Percentiles rank a stretch among this genome's conserved stretches.
Conservation (phyloP, 129 eudicot genomes). For the Ambrosia trifida region DNA sequence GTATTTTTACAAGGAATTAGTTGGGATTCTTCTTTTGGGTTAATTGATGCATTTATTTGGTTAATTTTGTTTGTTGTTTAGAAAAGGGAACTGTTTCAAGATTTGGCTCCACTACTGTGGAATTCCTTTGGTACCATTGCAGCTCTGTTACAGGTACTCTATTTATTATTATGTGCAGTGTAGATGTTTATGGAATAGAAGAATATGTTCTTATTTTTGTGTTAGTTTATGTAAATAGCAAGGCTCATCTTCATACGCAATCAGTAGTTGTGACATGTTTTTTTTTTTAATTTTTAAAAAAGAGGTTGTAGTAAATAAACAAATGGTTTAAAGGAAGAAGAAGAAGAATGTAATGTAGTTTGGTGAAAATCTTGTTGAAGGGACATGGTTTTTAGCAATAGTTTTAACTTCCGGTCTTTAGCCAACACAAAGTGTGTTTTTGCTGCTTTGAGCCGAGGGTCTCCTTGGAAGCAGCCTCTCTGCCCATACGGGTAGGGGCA, state of each 20-base stretch:
- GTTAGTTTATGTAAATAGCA: neutral
- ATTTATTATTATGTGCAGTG: neutral
- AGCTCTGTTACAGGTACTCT: conserved; percentile 68
- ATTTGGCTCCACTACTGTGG: conserved; percentile 84
- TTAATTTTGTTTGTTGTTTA: conserved; percentile 37
- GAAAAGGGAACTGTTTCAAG: conserved; percentile 86
- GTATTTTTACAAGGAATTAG: too few species aligned
- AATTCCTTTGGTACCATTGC: conserved; percentile 85
- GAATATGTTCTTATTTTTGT: neutral
- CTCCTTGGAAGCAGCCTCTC: too few species aligned
- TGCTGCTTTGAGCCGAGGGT: too few species aligned
- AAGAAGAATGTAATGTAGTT: neutral
- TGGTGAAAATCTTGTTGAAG: conserved; percentile 1
- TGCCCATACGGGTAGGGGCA: too few species aligned
- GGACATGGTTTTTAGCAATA: neutral
- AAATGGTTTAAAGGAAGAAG: neutral
- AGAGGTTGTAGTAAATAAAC: neutral
- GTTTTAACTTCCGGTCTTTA: neutral
- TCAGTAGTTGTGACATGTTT: neutral
- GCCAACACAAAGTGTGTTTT: neutral
- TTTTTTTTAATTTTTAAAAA: neutral
- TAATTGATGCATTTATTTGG: conserved; percentile 19
- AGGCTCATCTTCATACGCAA: neutral
- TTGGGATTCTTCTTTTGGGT: conserved; percentile 39
- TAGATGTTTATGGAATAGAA: conserved; percentile 1